Evolutionary conservation across 805 yeast genomes (phyloP).

Genomic region (Cyberlindnera galapagoensis): DNA sequence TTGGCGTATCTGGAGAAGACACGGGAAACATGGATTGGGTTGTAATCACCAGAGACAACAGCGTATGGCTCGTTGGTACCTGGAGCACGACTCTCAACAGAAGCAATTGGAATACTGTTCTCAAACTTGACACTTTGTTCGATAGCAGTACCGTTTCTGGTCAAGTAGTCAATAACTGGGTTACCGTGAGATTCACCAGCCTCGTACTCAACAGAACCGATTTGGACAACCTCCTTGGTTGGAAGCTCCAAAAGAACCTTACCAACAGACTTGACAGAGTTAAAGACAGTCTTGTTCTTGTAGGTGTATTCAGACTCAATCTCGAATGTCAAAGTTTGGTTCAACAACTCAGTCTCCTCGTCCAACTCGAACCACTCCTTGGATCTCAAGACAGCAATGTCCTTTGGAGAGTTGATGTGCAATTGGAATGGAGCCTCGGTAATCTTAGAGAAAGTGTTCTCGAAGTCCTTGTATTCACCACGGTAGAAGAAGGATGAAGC

Average conservation of each 20-base stretch:
- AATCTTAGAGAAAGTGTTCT: conserved; percentile 85
- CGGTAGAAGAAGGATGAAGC: conserved; percentile 94
- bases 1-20: conserved; percentile 90
- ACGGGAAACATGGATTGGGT: conserved; percentile 96
- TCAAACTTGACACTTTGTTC: conserved; percentile 93
- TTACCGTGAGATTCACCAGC: conserved; percentile 94
- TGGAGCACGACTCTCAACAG: conserved; percentile 68
- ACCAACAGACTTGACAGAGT: conserved; percentile 80
- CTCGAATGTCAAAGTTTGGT: conserved; percentile 82
- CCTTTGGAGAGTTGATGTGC: conserved; percentile 66
- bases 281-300: conserved; percentile 69
- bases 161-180: conserved; percentile 91
- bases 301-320: conserved; percentile 77
- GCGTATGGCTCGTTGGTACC: conserved; percentile 96
- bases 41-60: conserved; percentile 95
- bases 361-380: conserved; percentile 97
- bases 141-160: conserved; percentile 86
- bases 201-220: conserved; percentile 79
- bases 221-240: conserved; percentile 78
- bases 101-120: conserved; percentile 78
- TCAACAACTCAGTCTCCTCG: conserved; percentile 61
- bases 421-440: conserved; percentile 85
- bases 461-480: conserved; percentile 82
- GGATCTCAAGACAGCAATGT: conserved; percentile 86
- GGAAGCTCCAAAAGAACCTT: conserved; percentile 83